Evolutionary conservation across 177 flowering plant species (phyloP).

Genomic region (Telopea speciosissima): DNA sequence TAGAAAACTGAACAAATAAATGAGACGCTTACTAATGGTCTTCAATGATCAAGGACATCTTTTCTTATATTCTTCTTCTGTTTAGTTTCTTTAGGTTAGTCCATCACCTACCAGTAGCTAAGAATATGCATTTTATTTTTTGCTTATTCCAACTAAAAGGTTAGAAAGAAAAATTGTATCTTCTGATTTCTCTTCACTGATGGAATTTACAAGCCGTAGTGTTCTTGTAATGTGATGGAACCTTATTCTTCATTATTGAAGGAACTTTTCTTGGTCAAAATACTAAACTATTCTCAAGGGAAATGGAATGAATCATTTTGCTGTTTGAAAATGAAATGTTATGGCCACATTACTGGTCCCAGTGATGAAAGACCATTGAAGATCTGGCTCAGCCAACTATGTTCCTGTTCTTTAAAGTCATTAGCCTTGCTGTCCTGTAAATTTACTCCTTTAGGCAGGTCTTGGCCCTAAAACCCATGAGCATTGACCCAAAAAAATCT

Average conservation of each 20-base stretch:
- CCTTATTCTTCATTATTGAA: neutral
- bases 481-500: too few species aligned
- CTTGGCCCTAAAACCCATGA: neutral
- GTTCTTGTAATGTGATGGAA: neutral
- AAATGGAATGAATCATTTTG: too few species aligned
- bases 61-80: neutral
- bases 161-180: neutral
- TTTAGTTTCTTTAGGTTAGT: conserved; percentile 8
- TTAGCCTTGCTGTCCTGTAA: neutral
- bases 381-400: too few species aligned
- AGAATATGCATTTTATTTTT: neutral
- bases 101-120: neutral
- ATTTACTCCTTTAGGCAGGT: neutral
- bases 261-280: neutral
- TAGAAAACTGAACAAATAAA: conserved; percentile 6
- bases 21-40: conserved; percentile 1
- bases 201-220: neutral
- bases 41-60: neutral
- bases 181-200: neutral
- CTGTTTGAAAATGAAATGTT: too few species aligned
- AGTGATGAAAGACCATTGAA: neutral
- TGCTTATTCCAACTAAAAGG: neutral
- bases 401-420: too few species aligned
- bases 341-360: too few species aligned
- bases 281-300: too few species aligned